Conservation (phyloP, 2,329 filamentous ascomycete genomes). For the Aspergillus pseudoviridinutans region DNA sequence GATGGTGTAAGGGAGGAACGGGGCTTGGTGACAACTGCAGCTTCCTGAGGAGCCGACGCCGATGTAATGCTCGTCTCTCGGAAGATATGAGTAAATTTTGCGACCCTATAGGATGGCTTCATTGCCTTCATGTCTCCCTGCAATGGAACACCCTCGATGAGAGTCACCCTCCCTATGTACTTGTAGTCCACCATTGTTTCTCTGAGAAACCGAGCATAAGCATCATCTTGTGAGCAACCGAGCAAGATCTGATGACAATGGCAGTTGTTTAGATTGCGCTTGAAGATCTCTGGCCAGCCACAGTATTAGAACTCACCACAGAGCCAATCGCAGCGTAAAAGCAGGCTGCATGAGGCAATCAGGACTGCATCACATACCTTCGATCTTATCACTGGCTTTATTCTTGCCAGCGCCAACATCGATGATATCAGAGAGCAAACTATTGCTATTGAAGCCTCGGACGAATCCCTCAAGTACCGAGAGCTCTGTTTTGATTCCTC, state of each 20-base stretch:
- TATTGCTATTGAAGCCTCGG: slow-evolving; percentile 52
- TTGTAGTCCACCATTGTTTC: slow-evolving; percentile 45
- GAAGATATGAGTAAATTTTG: slow-evolving; percentile 52
- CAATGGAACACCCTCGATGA: slow-evolving; percentile 56
- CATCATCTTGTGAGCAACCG: slow-evolving; percentile 55
- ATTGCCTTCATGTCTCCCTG: slow-evolving; percentile 50
- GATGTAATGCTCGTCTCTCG: slow-evolving; percentile 48
- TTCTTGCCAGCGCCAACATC: slow-evolving; percentile 45
- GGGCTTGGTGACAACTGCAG: slow-evolving; percentile 14
- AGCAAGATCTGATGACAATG: slow-evolving; percentile 60
- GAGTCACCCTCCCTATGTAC: slow-evolving; percentile 47
- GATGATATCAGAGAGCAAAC: slow-evolving; percentile 49
- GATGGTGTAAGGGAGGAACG: slow-evolving; percentile 33
- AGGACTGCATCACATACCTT: slow-evolving; percentile 33
- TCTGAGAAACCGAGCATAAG: slow-evolving; percentile 52
- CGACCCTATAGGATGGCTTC: slow-evolving; percentile 45
- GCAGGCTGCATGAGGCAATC: background rate
- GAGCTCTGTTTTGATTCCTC: slow-evolving; percentile 43
- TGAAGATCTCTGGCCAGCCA: slow-evolving; percentile 48
- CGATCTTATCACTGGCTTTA: slow-evolving; percentile 46
- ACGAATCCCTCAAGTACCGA: slow-evolving; percentile 49
- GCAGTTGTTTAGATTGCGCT: slow-evolving; percentile 52
- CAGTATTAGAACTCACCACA: slow-evolving; percentile 21
- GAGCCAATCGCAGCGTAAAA: slow-evolving; percentile 8
- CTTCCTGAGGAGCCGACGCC: slow-evolving; percentile 32